Evolutionary conservation across 2,329 filamentous ascomycete genomes (phyloP), one percentile per base, ranked within the genome.

Genomic region (Coleophoma cylindrospora): DNA sequence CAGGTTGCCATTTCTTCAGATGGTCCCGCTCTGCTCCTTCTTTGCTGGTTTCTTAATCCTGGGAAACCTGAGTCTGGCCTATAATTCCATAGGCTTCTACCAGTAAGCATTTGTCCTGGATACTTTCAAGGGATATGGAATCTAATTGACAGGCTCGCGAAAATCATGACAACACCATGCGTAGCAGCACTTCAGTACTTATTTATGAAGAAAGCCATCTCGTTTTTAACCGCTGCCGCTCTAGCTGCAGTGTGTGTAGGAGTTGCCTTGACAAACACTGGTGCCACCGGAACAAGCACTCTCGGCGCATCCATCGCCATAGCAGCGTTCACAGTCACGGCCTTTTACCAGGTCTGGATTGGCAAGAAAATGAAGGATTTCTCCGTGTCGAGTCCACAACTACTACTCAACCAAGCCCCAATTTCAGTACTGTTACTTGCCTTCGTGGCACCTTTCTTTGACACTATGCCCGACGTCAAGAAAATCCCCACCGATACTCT

Each of bases 341-440:
- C 70, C 1, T 68, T 74, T 43, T 74, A 74, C 53, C 70, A 73
- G 58, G 72, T 73, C 43, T 74, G 71, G 71, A 74, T 74, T 50
- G 71, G 70, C 54, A 73, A 73, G 66, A 73, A 73, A 59, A 73
- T 74, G 49, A 66, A 69, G 50, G 71, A 74, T 54, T 72, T 74
- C 43, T 43, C 43, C 1, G 71, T 72, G 12, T 68, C 69, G 1
- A 68, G 67, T 37, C 70, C 70, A 2, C 71, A 74, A 53, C 62
- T 74, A 13, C 63, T 74, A 6, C 61, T 73, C 45, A 74, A 73
- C 55, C 71, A 74, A 54, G 71, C 71, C 4, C 71, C 70, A 13
- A 70, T 73, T 47, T 69, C 69, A 5, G 71, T 72, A 22, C 60
- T 71, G 43, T 62, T 74, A 17, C 63, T 74, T 22, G 65, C 71